Percentiles rank a stretch among this genome's conserved stretches.
Evolutionary conservation across 2,329 filamentous ascomycete species (phyloP).

Genomic region (Monilinia laxa): DNA sequence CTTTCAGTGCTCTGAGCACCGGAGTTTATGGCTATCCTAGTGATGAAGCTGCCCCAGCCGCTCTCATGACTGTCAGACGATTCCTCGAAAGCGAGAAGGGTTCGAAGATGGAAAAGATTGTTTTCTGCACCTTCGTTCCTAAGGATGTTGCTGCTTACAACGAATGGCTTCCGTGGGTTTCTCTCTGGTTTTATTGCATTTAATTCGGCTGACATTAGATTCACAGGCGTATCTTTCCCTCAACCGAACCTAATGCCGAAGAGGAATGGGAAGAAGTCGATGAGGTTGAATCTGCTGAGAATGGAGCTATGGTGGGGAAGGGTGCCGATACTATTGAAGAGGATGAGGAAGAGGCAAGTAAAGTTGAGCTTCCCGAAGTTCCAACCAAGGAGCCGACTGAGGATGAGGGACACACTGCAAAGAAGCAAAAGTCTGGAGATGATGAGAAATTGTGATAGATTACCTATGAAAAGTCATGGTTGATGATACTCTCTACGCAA

Average conservation of each 20-base stretch:
- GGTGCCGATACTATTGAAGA: conserved; percentile 1
- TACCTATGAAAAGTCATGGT: background rate
- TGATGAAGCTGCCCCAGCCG: conserved; percentile 67
- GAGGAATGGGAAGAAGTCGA: conserved; percentile 37
- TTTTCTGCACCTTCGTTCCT: conserved; percentile 80
- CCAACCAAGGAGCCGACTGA: conserved; percentile 41
- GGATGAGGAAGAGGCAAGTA: conserved; percentile 32
- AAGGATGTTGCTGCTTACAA: conserved; percentile 79
- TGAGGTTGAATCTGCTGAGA: conserved; percentile 34
- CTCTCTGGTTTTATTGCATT: background rate
- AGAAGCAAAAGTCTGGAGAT: conserved; percentile 41
- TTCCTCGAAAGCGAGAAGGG: conserved; percentile 53
- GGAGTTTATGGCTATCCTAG: conserved; percentile 88
- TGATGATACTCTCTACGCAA: background rate
- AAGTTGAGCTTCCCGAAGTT: conserved; percentile 42
- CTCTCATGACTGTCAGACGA: conserved; percentile 57
- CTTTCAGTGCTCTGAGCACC: conserved; percentile 83
- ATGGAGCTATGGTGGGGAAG: conserved; percentile 27
- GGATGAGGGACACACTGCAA: conserved; percentile 38
- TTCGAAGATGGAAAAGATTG: conserved; percentile 63
- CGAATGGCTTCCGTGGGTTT: conserved; percentile 67
- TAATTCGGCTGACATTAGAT: conserved; percentile 10
- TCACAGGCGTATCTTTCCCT: conserved; percentile 50
- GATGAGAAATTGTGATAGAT: conserved; percentile 26
- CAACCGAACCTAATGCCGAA: conserved; percentile 39